Evolutionary conservation across 345 rosid species (phyloP), one percentile per base, ranked within the genome.

Genomic region (Gossypium anomalum): DNA sequence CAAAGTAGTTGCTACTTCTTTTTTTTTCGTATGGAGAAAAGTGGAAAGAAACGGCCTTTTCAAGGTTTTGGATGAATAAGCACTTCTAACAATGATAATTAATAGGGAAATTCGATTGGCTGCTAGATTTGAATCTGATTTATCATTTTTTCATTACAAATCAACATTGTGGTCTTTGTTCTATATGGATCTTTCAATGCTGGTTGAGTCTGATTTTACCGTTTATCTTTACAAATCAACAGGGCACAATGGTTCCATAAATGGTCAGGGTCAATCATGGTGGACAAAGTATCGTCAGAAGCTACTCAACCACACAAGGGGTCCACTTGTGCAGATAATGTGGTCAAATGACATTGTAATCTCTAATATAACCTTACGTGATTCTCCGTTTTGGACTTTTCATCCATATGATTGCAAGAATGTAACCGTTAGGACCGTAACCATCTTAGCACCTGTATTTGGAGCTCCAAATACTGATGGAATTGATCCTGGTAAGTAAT

Each of bases 351-450:
- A 91, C 78, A 91, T 95, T 65, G 75, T 91, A 59, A 85, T 95
- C 79, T 80, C 91, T 47, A 87, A 93, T 69, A 83, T 95, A 65
- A 95, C 98, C 57, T 80, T 95, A 76, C 92, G 85, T 63, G 96
- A 93, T 80, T 91, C 98, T 52, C 99, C 99, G 10, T 95, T 95
- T 80, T 95, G 99, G 98, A 95, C 98, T 3, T 85, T 93, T 71
- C 99, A 95, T 85, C 99, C 97, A 11, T 95, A 93, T 80, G 99
- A 91, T 81, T 93, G 99, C 92, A 91, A 91, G 86, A 95, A 95
- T 66, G 82, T 95, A 25, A 93, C 93, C 0, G 72, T 93, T 44
- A 87, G 81, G 70, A 88, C 84, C 25, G 91, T 93, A 67, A 95
- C 98, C 16, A 91, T 95, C 76, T 85, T 93, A 81, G 92, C 94